Conservation (phyloP, 2,329 filamentous ascomycete genomes). For the Aspergillus costaricaensis region DNA sequence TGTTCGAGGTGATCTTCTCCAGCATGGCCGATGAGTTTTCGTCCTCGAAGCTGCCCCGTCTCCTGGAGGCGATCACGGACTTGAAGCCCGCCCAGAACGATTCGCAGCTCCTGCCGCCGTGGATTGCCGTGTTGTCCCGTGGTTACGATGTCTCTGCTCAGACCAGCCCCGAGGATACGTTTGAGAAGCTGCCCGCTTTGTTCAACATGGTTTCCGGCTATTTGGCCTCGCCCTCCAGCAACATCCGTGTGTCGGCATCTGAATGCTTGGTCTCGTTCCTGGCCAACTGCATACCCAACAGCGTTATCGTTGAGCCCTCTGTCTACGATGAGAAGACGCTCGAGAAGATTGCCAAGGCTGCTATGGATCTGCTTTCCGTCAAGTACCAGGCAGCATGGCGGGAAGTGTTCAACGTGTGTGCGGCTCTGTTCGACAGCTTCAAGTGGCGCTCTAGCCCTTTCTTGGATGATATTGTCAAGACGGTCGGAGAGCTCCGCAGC, state of each 20-base stretch:
- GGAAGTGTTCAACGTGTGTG: conserved; percentile 87
- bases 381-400: conserved; percentile 94
- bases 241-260: conserved; percentile 90
- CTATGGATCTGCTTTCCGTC: conserved; percentile 75
- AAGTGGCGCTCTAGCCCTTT: conserved; percentile 83
- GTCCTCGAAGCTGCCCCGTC: conserved; percentile 81
- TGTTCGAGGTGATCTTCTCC: conserved; percentile 95
- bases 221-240: conserved; percentile 82
- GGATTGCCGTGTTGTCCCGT: conserved; percentile 92
- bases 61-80: conserved; percentile 90
- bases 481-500: conserved; percentile 80
- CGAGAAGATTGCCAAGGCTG: conserved; percentile 72
- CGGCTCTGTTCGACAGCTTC: conserved; percentile 81
- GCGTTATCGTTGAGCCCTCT: conserved; percentile 82
- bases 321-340: conserved; percentile 89
- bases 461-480: conserved; percentile 72
- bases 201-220: conserved; percentile 80
- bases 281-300: conserved; percentile 81
- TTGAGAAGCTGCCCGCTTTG: conserved; percentile 81
- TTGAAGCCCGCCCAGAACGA: conserved; percentile 90
- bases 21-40: conserved; percentile 86
- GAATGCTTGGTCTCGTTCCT: conserved; percentile 94
- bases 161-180: conserved; percentile 85
- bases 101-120: conserved; percentile 89
- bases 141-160: conserved; percentile 93